phyloP scores from a whole-genome alignment of 2,329 filamentous ascomycete genomes.

The Paracorniculantispora psalliotae region DNA sequence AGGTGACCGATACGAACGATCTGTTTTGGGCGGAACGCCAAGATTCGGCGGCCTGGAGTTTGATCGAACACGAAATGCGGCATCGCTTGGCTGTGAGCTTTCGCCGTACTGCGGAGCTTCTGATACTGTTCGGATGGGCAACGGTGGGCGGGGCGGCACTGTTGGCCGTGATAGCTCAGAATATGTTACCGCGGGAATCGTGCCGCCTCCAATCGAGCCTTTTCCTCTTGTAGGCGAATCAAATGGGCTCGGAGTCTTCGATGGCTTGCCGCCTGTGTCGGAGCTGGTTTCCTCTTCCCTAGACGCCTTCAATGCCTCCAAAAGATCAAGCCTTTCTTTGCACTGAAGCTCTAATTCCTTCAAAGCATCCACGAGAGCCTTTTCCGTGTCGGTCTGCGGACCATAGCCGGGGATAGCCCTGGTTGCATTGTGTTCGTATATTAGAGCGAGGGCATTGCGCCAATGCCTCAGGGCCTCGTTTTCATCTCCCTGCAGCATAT shows the following conservation, averaged over 20 bases:
- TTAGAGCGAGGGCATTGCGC: constrained; percentile 81
- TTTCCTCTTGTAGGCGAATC: constrained; percentile 25
- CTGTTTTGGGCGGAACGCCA: constrained; percentile 29
- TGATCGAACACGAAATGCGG: constrained; percentile 4
- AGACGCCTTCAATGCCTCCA: constrained; percentile 73
- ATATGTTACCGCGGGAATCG: constrained; percentile 75
- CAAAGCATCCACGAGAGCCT: constrained; percentile 73
- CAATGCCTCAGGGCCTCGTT: constrained; percentile 85
- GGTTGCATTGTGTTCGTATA: constrained; percentile 79
- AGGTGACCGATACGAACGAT: constrained; percentile 41
- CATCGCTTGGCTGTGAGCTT: constrained; percentile 17
- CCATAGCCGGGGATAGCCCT: constrained; percentile 63
- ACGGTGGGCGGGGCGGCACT: constrained; percentile 52
- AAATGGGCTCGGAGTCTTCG: constrained; percentile 21
- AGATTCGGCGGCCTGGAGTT: constrained; percentile 26
- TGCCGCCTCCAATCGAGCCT: constrained; percentile 74
- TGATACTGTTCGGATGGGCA: constrained; percentile 50
- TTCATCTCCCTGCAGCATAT: constrained; percentile 68
- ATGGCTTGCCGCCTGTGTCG: constrained; percentile 13
- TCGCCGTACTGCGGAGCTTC: constrained; percentile 40
- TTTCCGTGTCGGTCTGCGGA: constrained; percentile 77
- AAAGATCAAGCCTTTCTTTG: constrained; percentile 84
- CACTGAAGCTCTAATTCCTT: constrained; percentile 83
- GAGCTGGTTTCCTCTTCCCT: constrained; percentile 35
- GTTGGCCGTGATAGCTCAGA: constrained; percentile 70